These are phyloP conservation scores for Pythium vanterpoolii DNA, from an alignment of 352 stramenopile genomes.

Conservation along the genomic window DNA sequence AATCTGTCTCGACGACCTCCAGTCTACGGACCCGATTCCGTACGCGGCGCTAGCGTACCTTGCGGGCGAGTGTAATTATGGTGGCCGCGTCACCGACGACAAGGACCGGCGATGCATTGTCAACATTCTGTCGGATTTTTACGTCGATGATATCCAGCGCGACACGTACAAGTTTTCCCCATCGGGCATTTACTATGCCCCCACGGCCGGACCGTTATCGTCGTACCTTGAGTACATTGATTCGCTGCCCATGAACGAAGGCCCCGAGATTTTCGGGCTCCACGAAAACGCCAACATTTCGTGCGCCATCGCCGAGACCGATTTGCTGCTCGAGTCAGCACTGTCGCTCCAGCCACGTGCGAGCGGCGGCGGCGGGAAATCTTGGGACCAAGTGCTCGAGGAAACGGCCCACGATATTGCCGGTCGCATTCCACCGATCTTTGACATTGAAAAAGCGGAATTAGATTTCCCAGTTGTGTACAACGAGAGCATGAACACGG, in stretches of 20 bases:
- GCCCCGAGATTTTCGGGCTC: constrained; percentile 81
- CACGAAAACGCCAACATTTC: constrained; percentile 89
- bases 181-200: constrained; percentile 81
- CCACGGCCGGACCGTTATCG: constrained; percentile 37
- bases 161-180: constrained; percentile 81
- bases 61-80: constrained; percentile 95
- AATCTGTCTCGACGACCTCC: constrained; percentile 76
- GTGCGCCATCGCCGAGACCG: constrained; percentile 86
- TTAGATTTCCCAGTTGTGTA: constrained; percentile 84
- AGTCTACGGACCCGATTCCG: constrained; percentile 62
- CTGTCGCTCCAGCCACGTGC: constrained; percentile 89
- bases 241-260: constrained; percentile 81
- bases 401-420: constrained; percentile 89
- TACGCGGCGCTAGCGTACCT: constrained; percentile 92
- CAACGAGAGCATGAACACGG: constrained; percentile 88
- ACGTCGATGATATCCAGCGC: constrained; percentile 67
- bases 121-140: constrained; percentile 86
- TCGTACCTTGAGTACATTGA: constrained; percentile 80
- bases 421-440: constrained; percentile 58
- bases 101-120: constrained; percentile 89
- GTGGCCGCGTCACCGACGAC: constrained; percentile 93
- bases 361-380: constrained; percentile 77
- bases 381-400: constrained; percentile 86
- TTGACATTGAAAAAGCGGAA: constrained; percentile 90
- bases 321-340: constrained; percentile 83